These are phyloP conservation scores for Millerago galiae DNA, from an alignment of 805 yeast species.

Conservation along the genomic window DNA sequence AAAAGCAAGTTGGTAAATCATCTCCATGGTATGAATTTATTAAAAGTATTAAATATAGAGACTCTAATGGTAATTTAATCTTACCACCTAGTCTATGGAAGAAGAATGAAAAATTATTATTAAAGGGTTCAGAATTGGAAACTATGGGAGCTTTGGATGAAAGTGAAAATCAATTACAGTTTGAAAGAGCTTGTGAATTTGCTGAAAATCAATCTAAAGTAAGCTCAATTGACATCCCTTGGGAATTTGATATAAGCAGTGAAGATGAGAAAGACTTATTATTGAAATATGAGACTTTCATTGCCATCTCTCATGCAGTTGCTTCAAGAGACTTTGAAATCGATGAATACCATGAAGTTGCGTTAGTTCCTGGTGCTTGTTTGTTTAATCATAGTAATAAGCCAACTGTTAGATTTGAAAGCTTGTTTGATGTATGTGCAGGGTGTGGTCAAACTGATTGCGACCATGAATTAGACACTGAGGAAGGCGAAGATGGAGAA, in stretches of 20 bases:
- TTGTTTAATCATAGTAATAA: conserved; percentile 66
- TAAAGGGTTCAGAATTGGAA: conserved; percentile 57
- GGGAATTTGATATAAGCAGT: conserved; percentile 23
- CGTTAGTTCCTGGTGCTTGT: conserved; percentile 88
- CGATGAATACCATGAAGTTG: conserved; percentile 67
- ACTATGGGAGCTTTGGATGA: conserved; percentile 53
- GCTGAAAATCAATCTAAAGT: conserved; percentile 23
- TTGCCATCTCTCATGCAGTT: conserved; percentile 51
- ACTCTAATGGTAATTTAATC: conserved; percentile 26
- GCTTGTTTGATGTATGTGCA: conserved; percentile 45
- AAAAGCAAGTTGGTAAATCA: conserved; percentile 43
- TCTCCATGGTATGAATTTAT: conserved; percentile 84
- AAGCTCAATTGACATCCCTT: conserved; percentile 25
- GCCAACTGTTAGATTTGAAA: conserved; percentile 65
- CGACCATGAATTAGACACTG: conserved; percentile 17
- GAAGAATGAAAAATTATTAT: conserved; percentile 35
- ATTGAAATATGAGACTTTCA: conserved; percentile 39
- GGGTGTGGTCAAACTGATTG: conserved; percentile 43
- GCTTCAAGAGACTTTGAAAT: conserved; percentile 78
- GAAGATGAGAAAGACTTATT: conserved; percentile 20
- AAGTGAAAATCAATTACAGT: conserved; percentile 34
- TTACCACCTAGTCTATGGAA: conserved; percentile 67
- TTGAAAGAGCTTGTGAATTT: conserved; percentile 29
- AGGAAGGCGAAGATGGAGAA: conserved; percentile 10
- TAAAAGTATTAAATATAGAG: conserved; percentile 35